Evolutionary conservation across 2,329 filamentous ascomycete species (phyloP).

Genomic region (Apiospora rasikravindrae): DNA sequence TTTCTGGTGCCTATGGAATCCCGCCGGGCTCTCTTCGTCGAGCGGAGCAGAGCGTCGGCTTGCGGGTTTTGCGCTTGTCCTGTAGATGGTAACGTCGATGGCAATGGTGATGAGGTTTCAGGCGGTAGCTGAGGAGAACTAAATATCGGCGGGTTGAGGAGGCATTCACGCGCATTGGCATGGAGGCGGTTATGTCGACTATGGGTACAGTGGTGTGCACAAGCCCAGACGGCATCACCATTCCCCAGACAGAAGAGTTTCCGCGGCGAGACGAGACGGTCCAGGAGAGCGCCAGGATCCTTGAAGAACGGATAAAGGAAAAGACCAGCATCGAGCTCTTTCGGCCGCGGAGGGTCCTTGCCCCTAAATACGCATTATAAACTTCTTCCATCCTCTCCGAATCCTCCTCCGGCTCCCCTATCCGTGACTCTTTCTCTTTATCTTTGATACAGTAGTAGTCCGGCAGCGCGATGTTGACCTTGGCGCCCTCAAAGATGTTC

Average conservation of each 20-base stretch:
- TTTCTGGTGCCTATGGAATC: background rate
- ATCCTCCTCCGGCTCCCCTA: background rate
- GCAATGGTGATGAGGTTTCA: background rate
- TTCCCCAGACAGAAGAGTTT: background rate
- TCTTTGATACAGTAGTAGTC: background rate
- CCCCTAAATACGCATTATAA: background rate
- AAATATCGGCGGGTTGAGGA: background rate
- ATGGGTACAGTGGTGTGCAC: background rate
- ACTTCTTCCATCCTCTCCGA: background rate
- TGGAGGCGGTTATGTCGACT: background rate
- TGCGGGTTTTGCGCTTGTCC: background rate
- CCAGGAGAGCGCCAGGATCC: background rate
- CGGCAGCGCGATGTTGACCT: background rate
- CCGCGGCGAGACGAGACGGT: background rate
- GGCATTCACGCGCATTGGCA: background rate
- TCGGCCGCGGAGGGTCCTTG: background rate
- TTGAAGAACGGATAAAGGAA: background rate
- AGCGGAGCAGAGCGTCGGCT: background rate
- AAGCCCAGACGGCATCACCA: background rate
- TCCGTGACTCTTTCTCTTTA: background rate
- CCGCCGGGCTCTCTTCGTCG: background rate
- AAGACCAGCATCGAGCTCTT: background rate
- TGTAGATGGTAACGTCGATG: background rate
- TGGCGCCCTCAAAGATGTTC: background rate
- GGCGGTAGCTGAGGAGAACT: background rate